A percentile compares a stretch with the other conserved stretches of the same genome.
These are phyloP conservation scores for Echium plantagineum DNA, from an alignment of 257 asterid genomes.

Conservation along the genomic window DNA sequence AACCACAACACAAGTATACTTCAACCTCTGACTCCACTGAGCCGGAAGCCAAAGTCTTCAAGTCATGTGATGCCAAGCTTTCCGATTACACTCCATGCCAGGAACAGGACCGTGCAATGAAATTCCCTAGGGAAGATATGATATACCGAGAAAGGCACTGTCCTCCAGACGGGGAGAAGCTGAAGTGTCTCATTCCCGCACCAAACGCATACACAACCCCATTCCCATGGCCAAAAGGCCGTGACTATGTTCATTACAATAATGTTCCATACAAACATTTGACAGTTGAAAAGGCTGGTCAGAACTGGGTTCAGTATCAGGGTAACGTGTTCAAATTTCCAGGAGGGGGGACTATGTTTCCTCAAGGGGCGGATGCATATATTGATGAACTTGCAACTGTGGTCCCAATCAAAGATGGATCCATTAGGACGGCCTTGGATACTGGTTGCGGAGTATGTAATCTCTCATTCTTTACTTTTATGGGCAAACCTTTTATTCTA, in stretches of 20 bases:
- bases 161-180: conserved; percentile 61
- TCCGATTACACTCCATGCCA: conserved; percentile 91
- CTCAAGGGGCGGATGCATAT: conserved; percentile 85
- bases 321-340: conserved; percentile 89
- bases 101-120: conserved; percentile 91
- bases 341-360: conserved; percentile 97
- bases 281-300: conserved; percentile 83
- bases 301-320: conserved; percentile 78
- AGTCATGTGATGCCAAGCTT: conserved; percentile 50
- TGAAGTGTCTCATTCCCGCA: conserved; percentile 75
- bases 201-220: conserved; percentile 74
- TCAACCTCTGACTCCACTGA: conserved; percentile 40
- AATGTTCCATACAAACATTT: conserved; percentile 79
- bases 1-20: conserved; percentile 63
- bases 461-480: conserved; percentile 3
- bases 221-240: conserved; percentile 93
- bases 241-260: conserved; percentile 76
- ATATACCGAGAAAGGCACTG: conserved; percentile 87
- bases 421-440: conserved; percentile 77
- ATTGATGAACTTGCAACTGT: conserved; percentile 70
- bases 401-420: conserved; percentile 58
- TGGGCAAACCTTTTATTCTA: neutral
- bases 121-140: conserved; percentile 79
- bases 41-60: conserved; percentile 37
- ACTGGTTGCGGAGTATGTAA: conserved; percentile 89